Percentiles rank a stretch among this genome's conserved stretches.
Conservation (phyloP, 2,329 filamentous ascomycete genomes). For the Ceratocystis alfenasii region DNA sequence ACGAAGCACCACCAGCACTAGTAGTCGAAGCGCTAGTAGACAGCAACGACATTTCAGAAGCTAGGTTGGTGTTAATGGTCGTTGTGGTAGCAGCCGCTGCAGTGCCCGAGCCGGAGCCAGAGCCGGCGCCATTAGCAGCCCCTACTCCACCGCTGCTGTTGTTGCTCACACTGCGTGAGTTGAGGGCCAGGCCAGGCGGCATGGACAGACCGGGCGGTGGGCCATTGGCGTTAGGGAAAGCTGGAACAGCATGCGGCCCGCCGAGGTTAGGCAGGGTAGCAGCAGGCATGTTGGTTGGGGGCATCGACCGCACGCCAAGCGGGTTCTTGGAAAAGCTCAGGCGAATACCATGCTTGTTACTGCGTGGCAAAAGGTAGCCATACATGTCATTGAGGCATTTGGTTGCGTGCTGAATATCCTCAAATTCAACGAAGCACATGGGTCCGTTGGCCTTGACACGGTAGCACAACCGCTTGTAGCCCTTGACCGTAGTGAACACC, state of each 20-base stretch:
- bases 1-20: neutral
- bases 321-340: conserved; percentile 97
- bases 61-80: conserved; percentile 24
- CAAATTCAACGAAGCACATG: conserved; percentile 99
- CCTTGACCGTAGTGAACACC: conserved; percentile 82
- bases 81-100: conserved; percentile 19
- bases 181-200: conserved; percentile 53
- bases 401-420: conserved; percentile 82
- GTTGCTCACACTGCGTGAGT: conserved; percentile 21
- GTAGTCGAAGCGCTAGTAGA: conserved; percentile 23
- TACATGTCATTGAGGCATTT: conserved; percentile 85
- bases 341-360: conserved; percentile 85
- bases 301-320: conserved; percentile 74
- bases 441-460: conserved; percentile 88
- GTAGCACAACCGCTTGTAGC: conserved; percentile 92
- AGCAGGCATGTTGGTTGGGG: conserved; percentile 29
- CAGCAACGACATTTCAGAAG: conserved; percentile 22
- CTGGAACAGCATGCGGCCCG: conserved; percentile 42
- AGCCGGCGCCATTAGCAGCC: neutral
- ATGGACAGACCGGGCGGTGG: conserved; percentile 71
- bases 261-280: conserved; percentile 28
- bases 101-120: conserved; percentile 3
- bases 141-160: neutral
- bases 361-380: conserved; percentile 76
- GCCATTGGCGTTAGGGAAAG: conserved; percentile 56